phyloP scores from a whole-genome alignment of 2,329 filamentous ascomycete genomes.

The Phialophora expanda region DNA sequence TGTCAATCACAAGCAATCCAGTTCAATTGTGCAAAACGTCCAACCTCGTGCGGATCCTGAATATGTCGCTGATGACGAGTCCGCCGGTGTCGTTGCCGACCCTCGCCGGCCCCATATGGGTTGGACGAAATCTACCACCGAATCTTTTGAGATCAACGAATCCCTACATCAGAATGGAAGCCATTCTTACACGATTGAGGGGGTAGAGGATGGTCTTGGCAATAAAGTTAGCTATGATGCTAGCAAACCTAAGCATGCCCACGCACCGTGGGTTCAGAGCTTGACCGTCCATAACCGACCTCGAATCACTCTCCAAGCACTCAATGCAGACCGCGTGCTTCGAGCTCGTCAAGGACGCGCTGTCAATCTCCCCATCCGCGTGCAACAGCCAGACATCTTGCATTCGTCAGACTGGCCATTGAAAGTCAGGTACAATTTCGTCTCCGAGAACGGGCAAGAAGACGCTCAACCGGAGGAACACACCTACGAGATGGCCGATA shows the following conservation, averaged over 20 bases:
- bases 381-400: conserved; percentile 64
- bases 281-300: conserved; percentile 90
- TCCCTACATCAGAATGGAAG: conserved; percentile 77
- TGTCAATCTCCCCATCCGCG: conserved; percentile 69
- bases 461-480: conserved; percentile 63
- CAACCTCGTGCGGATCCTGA: conserved; percentile 86
- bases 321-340: conserved; percentile 66
- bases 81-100: conserved; percentile 62
- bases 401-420: conserved; percentile 69
- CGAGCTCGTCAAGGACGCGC: conserved; percentile 40
- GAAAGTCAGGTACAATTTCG: conserved; percentile 80
- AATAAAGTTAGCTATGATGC: conserved; percentile 76
- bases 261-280: conserved; percentile 73
- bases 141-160: conserved; percentile 86
- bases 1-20: conserved; percentile 80
- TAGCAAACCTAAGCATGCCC: conserved; percentile 42
- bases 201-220: conserved; percentile 88
- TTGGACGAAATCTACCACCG: conserved; percentile 77
- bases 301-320: conserved; percentile 71
- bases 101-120: conserved; percentile 61
- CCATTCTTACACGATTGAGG: conserved; percentile 90
- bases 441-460: conserved; percentile 73
- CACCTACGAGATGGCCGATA: conserved; percentile 52
- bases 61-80: conserved; percentile 69
- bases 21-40: conserved; percentile 89